phyloP scores from a whole-genome alignment of 441 rosid genomes.

The Daphne laureola region DNA sequence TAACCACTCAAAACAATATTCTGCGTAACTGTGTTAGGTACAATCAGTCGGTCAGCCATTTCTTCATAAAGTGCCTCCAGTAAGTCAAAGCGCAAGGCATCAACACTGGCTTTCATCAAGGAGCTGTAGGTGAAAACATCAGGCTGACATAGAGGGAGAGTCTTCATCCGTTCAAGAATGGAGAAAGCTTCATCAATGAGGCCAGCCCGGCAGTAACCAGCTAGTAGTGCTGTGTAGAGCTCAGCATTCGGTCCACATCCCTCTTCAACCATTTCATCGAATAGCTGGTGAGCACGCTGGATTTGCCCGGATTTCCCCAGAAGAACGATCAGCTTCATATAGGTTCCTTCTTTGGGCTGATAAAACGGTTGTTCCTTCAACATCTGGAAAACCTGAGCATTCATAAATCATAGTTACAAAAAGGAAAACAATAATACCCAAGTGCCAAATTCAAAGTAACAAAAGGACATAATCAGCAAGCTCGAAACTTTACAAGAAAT shows the following conservation, averaged over 20 bases:
- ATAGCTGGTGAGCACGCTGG: conserved; percentile 51
- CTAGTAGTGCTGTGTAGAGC: conserved; percentile 79
- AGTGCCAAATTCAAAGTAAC: not conserved
- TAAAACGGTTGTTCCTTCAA: conserved; percentile 66
- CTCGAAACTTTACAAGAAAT: too few relatives aligned
- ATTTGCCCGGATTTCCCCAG: conserved; percentile 67
- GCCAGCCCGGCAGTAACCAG: conserved; percentile 58
- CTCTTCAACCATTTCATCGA: conserved; percentile 71
- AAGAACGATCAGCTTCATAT: conserved; percentile 75
- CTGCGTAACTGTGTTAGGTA: conserved; percentile 81
- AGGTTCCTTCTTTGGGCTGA: conserved; percentile 77
- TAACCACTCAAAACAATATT: conserved; percentile 79
- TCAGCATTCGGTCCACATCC: conserved; percentile 59
- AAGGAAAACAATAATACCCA: not conserved
- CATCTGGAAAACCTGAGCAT: conserved; percentile 68
- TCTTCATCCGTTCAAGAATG: conserved; percentile 54
- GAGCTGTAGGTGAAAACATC: conserved; percentile 74
- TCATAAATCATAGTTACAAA: not conserved
- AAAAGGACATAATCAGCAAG: not conserved
- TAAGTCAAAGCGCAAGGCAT: conserved; percentile 52
- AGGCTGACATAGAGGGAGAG: conserved; percentile 66
- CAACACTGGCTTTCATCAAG: conserved; percentile 68
- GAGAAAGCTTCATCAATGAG: conserved; percentile 63
- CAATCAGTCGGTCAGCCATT: conserved; percentile 58
- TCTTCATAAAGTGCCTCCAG: conserved; percentile 59